Evolutionary conservation across 495 filamentous ascomycete species (phyloP).

Genomic region (Penicillium waksmanii): DNA sequence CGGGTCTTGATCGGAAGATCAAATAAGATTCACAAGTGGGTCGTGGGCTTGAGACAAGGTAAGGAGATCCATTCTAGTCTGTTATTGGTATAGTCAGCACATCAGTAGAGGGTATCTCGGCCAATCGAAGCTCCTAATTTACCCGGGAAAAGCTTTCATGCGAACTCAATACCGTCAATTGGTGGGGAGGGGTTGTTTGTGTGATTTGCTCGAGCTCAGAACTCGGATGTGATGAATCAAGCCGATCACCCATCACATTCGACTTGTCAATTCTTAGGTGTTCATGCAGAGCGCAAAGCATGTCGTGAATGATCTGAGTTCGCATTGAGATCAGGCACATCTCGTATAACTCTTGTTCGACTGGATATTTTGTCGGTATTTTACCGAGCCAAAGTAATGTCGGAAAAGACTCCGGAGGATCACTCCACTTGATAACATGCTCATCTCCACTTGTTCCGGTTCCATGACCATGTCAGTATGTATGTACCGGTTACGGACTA

Average conservation of each 20-base stretch:
- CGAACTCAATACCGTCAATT: background rate
- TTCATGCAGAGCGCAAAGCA: constrained; percentile 2
- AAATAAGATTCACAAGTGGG: background rate
- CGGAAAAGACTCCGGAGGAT: too few relatives aligned
- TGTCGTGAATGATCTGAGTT: constrained; percentile 1
- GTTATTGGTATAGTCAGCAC: background rate
- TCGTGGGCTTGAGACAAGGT: background rate
- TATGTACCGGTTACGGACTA: background rate
- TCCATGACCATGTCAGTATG: background rate
- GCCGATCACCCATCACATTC: constrained; percentile 1
- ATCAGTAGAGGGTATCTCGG: background rate
- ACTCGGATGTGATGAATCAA: background rate
- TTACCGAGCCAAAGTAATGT: too few relatives aligned
- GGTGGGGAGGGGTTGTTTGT: background rate
- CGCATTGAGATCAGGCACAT: constrained; percentile 3
- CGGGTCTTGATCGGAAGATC: background rate
- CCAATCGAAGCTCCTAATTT: background rate
- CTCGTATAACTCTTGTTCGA: background rate
- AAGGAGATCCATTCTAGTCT: background rate
- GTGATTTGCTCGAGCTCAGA: background rate
- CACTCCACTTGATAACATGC: too few relatives aligned
- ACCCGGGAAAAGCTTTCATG: background rate
- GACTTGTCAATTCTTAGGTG: background rate
- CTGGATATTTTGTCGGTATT: too few relatives aligned
- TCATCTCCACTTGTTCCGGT: too few relatives aligned